Conservation (phyloP, 1,284 basidiomycete species). For the Trametes hirsuta region DNA sequence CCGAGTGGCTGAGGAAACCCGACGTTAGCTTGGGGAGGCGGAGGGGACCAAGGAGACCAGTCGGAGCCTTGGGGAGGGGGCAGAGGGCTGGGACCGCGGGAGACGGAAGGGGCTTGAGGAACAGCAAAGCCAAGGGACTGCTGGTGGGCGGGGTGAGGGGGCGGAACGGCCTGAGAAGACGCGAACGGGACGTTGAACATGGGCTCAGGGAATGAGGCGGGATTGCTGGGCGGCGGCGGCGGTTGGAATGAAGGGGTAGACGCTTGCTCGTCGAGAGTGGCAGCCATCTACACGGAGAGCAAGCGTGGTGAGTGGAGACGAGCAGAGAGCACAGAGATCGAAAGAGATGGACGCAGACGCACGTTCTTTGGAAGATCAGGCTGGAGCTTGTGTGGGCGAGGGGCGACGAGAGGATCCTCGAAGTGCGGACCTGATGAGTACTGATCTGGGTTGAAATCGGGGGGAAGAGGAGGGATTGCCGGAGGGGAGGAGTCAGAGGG, state of each 20-base stretch:
- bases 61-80: constrained; percentile 35
- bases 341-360: constrained; percentile 32
- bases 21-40: constrained; percentile 29
- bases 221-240: constrained; percentile 3
- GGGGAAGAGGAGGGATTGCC: constrained; percentile 47
- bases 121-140: constrained; percentile 28
- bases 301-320: constrained; percentile 3
- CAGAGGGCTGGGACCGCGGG: constrained; percentile 31
- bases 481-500: constrained; percentile 33
- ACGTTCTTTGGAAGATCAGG: constrained; percentile 67
- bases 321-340: constrained; percentile 18
- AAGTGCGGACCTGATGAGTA: constrained; percentile 48
- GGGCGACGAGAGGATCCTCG: constrained; percentile 64
- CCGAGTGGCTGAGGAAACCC: constrained; percentile 18
- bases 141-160: neutral
- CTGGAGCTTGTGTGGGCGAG: constrained; percentile 66
- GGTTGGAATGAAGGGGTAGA: constrained; percentile 18
- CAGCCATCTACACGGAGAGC: constrained; percentile 56
- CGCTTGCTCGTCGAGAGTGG: constrained; percentile 46
- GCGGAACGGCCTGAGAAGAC: constrained; percentile 17
- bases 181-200: constrained; percentile 18
- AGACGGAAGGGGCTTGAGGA: constrained; percentile 19
- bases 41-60: constrained; percentile 38
- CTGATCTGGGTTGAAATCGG: constrained; percentile 34
- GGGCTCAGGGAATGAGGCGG: constrained; percentile 21